Evolutionary conservation across 176 grass and related monocot species (phyloP).

Genomic region (Urochloa ruziziensis): DNA sequence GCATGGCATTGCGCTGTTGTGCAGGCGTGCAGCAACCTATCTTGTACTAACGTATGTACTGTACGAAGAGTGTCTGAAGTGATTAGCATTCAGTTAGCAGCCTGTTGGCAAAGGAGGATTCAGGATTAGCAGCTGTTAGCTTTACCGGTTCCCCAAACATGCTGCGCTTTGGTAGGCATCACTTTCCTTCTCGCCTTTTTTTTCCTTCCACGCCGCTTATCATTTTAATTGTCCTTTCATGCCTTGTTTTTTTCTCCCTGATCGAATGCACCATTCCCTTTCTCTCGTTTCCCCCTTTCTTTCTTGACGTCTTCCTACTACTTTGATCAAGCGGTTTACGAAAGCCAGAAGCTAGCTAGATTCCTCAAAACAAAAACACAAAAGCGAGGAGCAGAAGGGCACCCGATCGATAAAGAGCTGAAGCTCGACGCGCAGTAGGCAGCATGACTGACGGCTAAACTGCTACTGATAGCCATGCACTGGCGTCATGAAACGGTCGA

Average conservation of each 20-base stretch:
- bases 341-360: not conserved
- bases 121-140: not conserved
- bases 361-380: not conserved
- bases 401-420: not conserved
- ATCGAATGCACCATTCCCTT: not conserved
- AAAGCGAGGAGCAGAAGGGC: not conserved
- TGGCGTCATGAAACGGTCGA: too few species aligned
- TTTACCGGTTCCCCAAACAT: constrained; percentile 14
- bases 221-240: constrained; percentile 15
- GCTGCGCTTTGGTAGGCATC: not conserved
- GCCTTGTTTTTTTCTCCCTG: not conserved
- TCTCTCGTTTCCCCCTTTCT: not conserved
- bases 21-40: too few species aligned
- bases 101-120: too few species aligned
- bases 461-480: not conserved
- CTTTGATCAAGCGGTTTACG: not conserved
- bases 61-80: too few species aligned
- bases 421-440: not conserved
- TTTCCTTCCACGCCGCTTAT: not conserved
- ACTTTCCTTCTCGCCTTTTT: not conserved
- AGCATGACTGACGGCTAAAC: not conserved
- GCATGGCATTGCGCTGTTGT: too few species aligned
- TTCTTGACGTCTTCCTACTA: not conserved
- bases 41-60: too few species aligned
- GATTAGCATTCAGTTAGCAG: too few species aligned